phyloP scores from a whole-genome alignment of 345 rosid species.

The Rhizophora apiculata region DNA sequence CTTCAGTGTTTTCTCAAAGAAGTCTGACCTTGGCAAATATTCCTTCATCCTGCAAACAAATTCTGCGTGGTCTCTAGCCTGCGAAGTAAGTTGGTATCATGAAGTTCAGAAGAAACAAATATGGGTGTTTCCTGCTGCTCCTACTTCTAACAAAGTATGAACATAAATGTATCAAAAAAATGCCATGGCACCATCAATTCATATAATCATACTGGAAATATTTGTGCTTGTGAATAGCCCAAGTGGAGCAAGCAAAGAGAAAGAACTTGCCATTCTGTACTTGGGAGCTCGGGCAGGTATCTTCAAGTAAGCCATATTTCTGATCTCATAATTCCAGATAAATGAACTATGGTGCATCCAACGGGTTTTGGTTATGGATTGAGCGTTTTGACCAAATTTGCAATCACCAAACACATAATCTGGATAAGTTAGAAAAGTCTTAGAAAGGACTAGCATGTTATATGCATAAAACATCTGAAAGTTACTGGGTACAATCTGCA shows the following conservation, averaged over 20 bases:
- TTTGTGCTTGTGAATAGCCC: not conserved
- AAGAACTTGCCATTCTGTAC: slow-evolving; percentile 52
- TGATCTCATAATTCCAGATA: slow-evolving; percentile 63
- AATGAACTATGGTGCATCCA: slow-evolving; percentile 93
- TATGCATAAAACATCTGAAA: not conserved
- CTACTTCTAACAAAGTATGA: not conserved
- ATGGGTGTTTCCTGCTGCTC: not conserved
- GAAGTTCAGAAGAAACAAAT: not conserved
- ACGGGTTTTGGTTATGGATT: slow-evolving; percentile 63
- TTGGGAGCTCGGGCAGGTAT: slow-evolving; percentile 60
- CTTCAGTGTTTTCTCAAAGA: slow-evolving; percentile 50
- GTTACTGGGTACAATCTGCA: not conserved
- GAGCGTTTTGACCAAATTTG: slow-evolving; percentile 92
- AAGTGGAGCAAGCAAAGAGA: not conserved
- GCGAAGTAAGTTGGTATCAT: slow-evolving; percentile 1
- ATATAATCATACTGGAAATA: too few relatives aligned
- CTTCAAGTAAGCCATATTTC: slow-evolving; percentile 77
- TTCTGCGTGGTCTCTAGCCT: slow-evolving; percentile 71
- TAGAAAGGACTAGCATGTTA: not conserved
- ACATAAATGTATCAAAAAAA: not conserved
- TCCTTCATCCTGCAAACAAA: slow-evolving; percentile 68
- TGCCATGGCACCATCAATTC: not conserved
- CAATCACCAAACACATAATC: slow-evolving; percentile 79
- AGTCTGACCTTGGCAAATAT: slow-evolving; percentile 52
- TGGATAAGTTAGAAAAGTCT: slow-evolving; percentile 20